Base-by-base conservation (phyloP, 2,329 filamentous ascomycete species). In the Fusarium sp. region DNA sequence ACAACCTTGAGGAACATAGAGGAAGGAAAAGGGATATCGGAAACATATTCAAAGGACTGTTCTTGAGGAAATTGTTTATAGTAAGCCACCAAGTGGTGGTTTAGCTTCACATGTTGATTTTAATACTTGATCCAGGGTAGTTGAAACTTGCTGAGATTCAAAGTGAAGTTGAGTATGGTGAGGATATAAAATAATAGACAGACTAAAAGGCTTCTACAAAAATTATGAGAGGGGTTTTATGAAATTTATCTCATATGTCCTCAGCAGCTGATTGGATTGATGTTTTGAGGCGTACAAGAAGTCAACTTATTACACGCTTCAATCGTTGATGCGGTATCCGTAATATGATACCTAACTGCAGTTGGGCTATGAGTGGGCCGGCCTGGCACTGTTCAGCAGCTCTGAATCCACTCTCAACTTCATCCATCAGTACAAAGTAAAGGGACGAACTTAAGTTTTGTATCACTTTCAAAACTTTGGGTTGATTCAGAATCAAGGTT, bases 331-430 rank as follows among this genome's bases (percentile, higher is more conserved):
- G 34, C 34, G 12, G 18, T 21, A 21, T 21, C 21, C 21, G 21
- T n/a, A 37, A 23, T 23, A 43, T 10, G 12, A 43, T 43, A 30
- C 12, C 28, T 30, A 30, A 4, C 26, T 28, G 10, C 26, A 28
- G 28, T 2, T 30, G 10, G 34, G 18, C 34, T n/a, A 11, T 37
- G 18, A 12, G 23, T 26, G 30, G 31, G 19, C 16, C 46, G 16
- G 30, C 46, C 42, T 49, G 16, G n/a, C 28, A 25, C 50, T 16
- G 23, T 18, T 23, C 3, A n/a, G 26, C 5, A n/a, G 13, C 9
- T 49, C 16, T 25, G 25, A 53, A 49, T 41, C 56, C 61, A 61
- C 55, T 65, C 21, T 65, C n/a, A 39, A 67, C 62, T 60, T 30
- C 44, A 49, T 57, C 7, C 16, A 34, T 25, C 14, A 39, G 41